Percentiles rank a stretch among this genome's conserved stretches.
These are phyloP conservation scores for Turritis glabra DNA, from an alignment of 345 rosid species.

Conservation along the genomic window DNA sequence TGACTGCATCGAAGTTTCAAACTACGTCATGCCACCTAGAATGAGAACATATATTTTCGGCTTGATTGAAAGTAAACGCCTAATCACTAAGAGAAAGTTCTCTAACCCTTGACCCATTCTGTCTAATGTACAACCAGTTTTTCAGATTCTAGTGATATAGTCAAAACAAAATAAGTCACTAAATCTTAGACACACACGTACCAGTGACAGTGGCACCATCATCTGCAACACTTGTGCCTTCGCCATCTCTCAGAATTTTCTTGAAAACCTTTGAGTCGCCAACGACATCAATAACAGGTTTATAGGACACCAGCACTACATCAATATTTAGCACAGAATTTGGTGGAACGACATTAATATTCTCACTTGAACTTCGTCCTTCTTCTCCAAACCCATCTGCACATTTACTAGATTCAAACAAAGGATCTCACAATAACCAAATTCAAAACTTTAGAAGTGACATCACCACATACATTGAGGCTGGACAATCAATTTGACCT, in stretches of 20 bases:
- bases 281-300: neutral
- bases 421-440: neutral
- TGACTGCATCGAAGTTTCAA: neutral
- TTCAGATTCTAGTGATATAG: neutral
- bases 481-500: neutral
- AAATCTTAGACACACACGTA: neutral
- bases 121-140: neutral
- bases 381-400: constrained; percentile 3
- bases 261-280: neutral
- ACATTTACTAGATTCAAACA: neutral
- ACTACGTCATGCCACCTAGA: neutral
- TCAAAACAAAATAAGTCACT: neutral
- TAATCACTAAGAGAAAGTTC: neutral
- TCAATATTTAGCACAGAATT: neutral
- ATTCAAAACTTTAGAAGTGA: neutral
- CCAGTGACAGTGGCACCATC: neutral
- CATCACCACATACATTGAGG: neutral
- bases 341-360: neutral
- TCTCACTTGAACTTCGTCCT: neutral
- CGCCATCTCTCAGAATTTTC: neutral
- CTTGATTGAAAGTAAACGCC: neutral
- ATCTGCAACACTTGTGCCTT: neutral
- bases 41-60: neutral
- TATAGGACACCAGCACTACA: neutral
- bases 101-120: neutral